Evolutionary conservation across 176 grass and related monocot species (phyloP), one percentile per base, ranked within the genome.

Genomic region (Chrysopogon serrulatus): DNA sequence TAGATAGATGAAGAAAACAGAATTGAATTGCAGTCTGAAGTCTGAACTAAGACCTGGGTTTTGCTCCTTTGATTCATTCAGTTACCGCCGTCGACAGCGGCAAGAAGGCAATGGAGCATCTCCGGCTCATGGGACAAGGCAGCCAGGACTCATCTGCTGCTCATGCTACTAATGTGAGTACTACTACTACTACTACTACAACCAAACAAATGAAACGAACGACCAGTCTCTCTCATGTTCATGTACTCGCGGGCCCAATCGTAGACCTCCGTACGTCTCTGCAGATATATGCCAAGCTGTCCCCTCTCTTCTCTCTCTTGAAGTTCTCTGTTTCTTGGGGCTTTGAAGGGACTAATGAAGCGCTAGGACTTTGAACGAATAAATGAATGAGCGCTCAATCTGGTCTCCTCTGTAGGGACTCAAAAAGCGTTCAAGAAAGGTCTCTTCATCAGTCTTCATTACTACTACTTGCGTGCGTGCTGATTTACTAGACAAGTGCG

Each of bases 91-190:
- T 98, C 18, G 92, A 95, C 83, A 95, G 92, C 75, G 95, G 90
- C 54, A 76, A 88, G 82, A 98, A 98, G 82, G 95, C 95, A 40
- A 91, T 98, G 84, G 92, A 98, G 88, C 65, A 90, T 77, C 92
- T 98, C 61, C 80, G 83, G 28, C 60, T 87, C 23, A 84, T 80
- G 59, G 82, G 37, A 3, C 66, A 86, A 70, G 84, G 61, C 36
- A 89, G 70, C 21, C 26, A 17, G 45, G 27, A 23, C 40, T 65
- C 78, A 4, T 70, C 62, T 23, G 10, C 47, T 24, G 27, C 44
- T 41, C 19, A 51, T 6, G 77, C 69, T 53, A 60, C 69, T 53
- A 60, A 64, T 30, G 68, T 62, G 30, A 76, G 31, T 64, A 71
- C 49, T 76, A 43, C 0, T 4, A n/a, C n/a, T n/a, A n/a, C n/a